phyloP scores from a whole-genome alignment of 345 rosid genomes.

The Boechera retrofracta region DNA sequence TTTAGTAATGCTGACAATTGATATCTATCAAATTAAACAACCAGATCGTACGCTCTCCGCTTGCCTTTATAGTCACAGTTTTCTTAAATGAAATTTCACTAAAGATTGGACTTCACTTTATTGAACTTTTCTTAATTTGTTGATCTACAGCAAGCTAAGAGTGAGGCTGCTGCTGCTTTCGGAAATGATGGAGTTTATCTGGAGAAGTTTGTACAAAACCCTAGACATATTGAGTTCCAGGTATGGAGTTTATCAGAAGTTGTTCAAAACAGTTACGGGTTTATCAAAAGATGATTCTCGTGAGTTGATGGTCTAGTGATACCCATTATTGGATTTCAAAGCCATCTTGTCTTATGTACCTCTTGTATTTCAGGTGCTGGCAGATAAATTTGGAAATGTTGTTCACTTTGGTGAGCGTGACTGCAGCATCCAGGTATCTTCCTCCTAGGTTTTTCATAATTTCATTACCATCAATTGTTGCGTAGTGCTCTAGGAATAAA shows the following conservation, averaged over 20 bases:
- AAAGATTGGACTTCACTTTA: neutral
- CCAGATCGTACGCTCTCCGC: neutral
- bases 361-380: conserved; percentile 74
- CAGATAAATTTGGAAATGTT: conserved; percentile 95
- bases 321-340: neutral
- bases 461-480: neutral
- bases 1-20: neutral
- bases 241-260: conserved; percentile 47
- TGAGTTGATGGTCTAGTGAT: neutral
- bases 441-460: neutral
- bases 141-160: conserved; percentile 86
- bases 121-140: conserved; percentile 7
- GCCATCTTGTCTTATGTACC: neutral
- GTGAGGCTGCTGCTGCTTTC: conserved; percentile 98
- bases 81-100: neutral
- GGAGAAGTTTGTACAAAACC: conserved; percentile 93
- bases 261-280: neutral
- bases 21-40: neutral
- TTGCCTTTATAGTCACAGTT: neutral
- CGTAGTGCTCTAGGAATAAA: neutral
- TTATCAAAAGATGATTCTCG: neutral
- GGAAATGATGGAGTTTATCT: conserved; percentile 98
- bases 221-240: conserved; percentile 99
- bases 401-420: conserved; percentile 99
- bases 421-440: conserved; percentile 95